Evolutionary conservation across 2,329 filamentous ascomycete species (phyloP).

Genomic region (Ceratocystis ficicola): DNA sequence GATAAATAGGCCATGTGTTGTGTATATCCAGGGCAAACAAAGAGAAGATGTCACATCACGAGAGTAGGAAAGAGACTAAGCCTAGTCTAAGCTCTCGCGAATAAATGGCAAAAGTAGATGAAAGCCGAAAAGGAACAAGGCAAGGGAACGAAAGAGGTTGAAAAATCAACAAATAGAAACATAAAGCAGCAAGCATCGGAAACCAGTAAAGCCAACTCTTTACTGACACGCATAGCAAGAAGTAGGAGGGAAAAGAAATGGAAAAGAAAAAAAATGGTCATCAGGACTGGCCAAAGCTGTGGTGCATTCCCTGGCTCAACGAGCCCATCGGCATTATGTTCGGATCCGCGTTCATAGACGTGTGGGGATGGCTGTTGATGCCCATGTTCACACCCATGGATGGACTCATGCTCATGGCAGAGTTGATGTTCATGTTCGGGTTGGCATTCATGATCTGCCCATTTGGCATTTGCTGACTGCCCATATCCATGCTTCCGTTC

Average conservation of each 20-base stretch:
- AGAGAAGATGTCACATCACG: neutral
- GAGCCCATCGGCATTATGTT: neutral
- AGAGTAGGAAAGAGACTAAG: no score
- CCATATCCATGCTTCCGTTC: neutral
- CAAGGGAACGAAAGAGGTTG: neutral
- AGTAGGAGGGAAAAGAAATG: neutral
- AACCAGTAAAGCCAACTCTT: neutral
- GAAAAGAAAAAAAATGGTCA: neutral
- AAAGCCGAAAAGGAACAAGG: neutral
- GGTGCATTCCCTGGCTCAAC: neutral
- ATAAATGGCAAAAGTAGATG: neutral
- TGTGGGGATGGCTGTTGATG: conserved; percentile 1
- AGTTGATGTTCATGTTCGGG: neutral
- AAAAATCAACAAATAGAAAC: neutral
- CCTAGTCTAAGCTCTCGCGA: neutral
- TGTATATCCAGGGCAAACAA: neutral
- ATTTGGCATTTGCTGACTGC: neutral
- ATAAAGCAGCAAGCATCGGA: neutral
- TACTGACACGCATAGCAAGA: neutral
- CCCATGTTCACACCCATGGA: neutral
- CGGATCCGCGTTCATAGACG: neutral
- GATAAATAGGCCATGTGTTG: neutral
- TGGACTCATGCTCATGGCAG: conserved; percentile 1
- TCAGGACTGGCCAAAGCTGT: conserved; percentile 2
- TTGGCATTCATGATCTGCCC: conserved; percentile 6